Base-by-base conservation (phyloP, 2,329 filamentous ascomycete genomes). In the Penicillium verrucosum region DNA sequence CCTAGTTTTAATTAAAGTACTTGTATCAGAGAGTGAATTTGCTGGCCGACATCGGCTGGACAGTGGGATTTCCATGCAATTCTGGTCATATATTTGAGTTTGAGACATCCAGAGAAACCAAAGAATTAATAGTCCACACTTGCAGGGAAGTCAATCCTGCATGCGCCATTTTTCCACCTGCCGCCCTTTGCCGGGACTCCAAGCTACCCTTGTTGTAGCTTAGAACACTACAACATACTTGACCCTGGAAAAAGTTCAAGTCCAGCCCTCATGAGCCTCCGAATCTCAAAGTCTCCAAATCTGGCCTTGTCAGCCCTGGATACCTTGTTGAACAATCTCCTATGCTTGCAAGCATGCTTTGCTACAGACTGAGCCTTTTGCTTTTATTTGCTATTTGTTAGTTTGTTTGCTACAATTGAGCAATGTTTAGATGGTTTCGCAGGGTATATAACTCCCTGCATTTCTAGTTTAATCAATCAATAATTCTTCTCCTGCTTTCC, bases 201-300 rank as follows among this genome's bases (percentile, higher is more conserved):
- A 54, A 3, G 43, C 43, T 38, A 32, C 30, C 5, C 30, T 32
- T 18, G 9, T n/a, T 5, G 29, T 25, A n/a, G 34, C 29, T 9
- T 21, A 21, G 8, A 27, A 25, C 21, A 34, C 43, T 29, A 18
- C 18, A 18, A 18, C 18, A 18, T 18, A 30, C 36, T 38, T 53
- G 50, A 34, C 51, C 43, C 29, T 48, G 51, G 29, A 44, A 42
- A 36, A 54, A 21, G 5, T 54, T 27, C 29, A 48, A 48, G 30
- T 32, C 30, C 30, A 32, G 30, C 30, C 30, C 30, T 32, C 30
- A 32, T 11, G 11, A 32, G 11, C 30, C 30, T 11, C 30, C 11
- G 11, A 32, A 32, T 32, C 30, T 32, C 30, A 32, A 12, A 6
- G 11, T 32, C 11, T 32, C 30, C 30, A 32, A 12, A 32, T 14